Conservation (phyloP, 352 stramenopile species). For the Peronosclerospora sorghi region DNA sequence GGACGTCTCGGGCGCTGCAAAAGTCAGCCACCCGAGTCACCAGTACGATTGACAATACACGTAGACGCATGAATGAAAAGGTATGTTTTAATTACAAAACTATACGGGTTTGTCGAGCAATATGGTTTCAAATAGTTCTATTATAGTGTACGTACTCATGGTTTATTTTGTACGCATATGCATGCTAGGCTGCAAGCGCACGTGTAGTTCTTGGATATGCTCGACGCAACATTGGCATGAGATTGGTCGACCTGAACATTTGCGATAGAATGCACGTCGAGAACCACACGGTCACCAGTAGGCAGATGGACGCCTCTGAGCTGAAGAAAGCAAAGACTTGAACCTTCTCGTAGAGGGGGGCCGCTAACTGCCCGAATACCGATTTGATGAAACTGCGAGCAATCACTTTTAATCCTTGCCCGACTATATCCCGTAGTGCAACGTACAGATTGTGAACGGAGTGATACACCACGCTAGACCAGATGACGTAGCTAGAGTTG, state of each 20-base stretch:
- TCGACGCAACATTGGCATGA: slow-evolving; percentile 58
- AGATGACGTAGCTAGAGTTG: slow-evolving; percentile 83
- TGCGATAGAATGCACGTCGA: slow-evolving; percentile 83
- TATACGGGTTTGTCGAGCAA: too few relatives aligned
- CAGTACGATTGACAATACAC: slow-evolving; percentile 1
- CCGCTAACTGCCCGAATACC: slow-evolving; percentile 79
- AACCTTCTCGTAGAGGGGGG: slow-evolving; percentile 71
- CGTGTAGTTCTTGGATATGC: slow-evolving; percentile 26
- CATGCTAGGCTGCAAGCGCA: slow-evolving; percentile 26
- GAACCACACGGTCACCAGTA: slow-evolving; percentile 83
- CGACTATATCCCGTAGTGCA: background rate
- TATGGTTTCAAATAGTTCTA: too few relatives aligned
- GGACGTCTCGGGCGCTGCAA: slow-evolving; percentile 3
- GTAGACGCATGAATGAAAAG: background rate
- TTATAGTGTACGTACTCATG: too few relatives aligned
- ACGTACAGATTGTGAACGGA: slow-evolving; percentile 81
- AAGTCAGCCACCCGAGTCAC: background rate
- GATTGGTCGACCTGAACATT: slow-evolving; percentile 74
- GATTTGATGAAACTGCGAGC: slow-evolving; percentile 76
- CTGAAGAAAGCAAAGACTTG: slow-evolving; percentile 82
- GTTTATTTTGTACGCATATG: too few relatives aligned
- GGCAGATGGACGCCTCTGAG: slow-evolving; percentile 67
- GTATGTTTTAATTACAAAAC: background rate
- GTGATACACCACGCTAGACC: slow-evolving; percentile 81
- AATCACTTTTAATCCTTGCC: background rate